phyloP scores from a whole-genome alignment of 2,329 filamentous ascomycete species.

The Dactylonectria estremocensis region DNA sequence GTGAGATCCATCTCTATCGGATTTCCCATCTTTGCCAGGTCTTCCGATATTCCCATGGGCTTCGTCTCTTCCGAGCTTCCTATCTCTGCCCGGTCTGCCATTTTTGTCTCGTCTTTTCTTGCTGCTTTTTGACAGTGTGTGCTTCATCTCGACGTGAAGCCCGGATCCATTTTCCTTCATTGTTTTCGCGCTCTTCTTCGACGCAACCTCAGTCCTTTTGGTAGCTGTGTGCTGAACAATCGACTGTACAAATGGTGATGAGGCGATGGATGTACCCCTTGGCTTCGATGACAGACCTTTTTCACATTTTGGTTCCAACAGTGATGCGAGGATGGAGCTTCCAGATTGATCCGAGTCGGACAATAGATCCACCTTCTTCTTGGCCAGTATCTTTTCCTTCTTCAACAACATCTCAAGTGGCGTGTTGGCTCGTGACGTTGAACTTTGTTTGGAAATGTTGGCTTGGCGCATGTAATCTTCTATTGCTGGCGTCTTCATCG shows the following conservation, averaged over 20 bases:
- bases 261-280: not conserved
- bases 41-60: too few species aligned
- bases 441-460: not conserved
- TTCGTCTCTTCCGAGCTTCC: too few species aligned
- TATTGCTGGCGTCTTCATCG: slow-evolving; percentile 5
- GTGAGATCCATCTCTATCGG: too few species aligned
- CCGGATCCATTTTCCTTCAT: too few species aligned
- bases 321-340: not conserved
- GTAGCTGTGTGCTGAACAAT: not conserved
- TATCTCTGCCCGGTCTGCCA: too few species aligned
- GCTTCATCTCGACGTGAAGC: too few species aligned
- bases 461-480: slow-evolving; percentile 10
- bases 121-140: too few species aligned
- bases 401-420: slow-evolving; percentile 7
- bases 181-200: too few species aligned
- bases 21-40: too few species aligned
- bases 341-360: not conserved
- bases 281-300: not conserved
- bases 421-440: not conserved
- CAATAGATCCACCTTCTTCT: not conserved
- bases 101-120: too few species aligned
- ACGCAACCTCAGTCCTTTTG: too few species aligned
- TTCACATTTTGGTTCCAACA: not conserved
- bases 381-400: not conserved
- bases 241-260: not conserved